These are phyloP conservation scores for Rusavskia elegans DNA, from an alignment of 495 filamentous ascomycete genomes.

Conservation along the genomic window DNA sequence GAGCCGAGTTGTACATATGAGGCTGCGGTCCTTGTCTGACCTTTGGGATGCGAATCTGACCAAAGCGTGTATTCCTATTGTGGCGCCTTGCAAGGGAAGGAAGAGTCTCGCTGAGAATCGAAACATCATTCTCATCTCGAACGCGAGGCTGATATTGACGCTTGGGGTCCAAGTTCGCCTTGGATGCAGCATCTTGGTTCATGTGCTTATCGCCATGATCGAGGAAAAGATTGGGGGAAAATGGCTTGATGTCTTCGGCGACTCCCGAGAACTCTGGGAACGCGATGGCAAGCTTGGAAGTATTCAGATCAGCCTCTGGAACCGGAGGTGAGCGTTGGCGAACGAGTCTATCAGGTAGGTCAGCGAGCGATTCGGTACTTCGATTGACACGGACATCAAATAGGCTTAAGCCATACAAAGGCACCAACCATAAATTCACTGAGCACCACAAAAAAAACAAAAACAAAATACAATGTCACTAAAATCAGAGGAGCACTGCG, in stretches of 20 bases:
- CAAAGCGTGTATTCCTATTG: constrained; percentile 40
- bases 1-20: constrained; percentile 8
- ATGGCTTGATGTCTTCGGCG: neutral
- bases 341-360: constrained; percentile 20
- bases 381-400: too few species aligned
- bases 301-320: neutral
- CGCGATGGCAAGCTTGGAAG: neutral
- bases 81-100: constrained; percentile 31
- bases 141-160: constrained; percentile 38
- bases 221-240: neutral
- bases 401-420: too few species aligned
- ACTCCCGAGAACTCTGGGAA: neutral
- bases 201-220: neutral
- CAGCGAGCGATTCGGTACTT: too few species aligned
- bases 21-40: constrained; percentile 4
- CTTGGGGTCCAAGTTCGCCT: neutral
- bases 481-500: neutral
- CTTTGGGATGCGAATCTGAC: constrained; percentile 10
- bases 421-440: too few species aligned
- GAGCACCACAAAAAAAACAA: too few species aligned
- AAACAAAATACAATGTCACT: constrained; percentile 12
- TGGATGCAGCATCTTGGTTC: constrained; percentile 3
- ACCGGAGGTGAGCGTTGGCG: constrained; percentile 14
- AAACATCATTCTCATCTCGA: constrained; percentile 38
- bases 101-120: constrained; percentile 32